Evolutionary conservation across 192 early-diverging fungal genomes (phyloP).

Genomic region (Geosiphon pyriformis): DNA sequence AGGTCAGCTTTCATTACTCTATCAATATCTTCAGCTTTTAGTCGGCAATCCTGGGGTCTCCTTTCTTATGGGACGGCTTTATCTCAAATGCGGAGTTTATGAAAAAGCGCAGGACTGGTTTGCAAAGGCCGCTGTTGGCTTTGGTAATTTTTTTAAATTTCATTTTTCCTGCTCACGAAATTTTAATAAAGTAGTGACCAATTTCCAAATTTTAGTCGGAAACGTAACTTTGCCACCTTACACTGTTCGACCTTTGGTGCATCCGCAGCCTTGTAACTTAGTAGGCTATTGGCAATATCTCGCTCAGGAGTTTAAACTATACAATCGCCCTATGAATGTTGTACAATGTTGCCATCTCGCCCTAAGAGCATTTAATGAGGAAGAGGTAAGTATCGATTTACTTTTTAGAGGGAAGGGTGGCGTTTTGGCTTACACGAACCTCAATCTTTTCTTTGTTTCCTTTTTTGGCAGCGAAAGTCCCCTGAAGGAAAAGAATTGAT

Average conservation of each 20-base stretch:
- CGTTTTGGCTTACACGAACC: too few species aligned
- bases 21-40: background rate
- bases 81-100: background rate
- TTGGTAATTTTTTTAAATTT: background rate
- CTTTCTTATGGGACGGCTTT: background rate
- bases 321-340: background rate
- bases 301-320: background rate
- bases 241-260: background rate
- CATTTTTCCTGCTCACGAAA: background rate
- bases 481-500: background rate
- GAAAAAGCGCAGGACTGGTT: background rate
- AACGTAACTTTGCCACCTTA: background rate
- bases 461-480: background rate
- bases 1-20: background rate
- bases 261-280: background rate
- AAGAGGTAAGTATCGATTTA: background rate
- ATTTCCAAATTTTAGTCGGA: slow-evolving; percentile 9
- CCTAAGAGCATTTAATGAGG: background rate
- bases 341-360: background rate
- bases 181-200: too few species aligned
- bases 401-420: too few species aligned
- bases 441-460: too few species aligned
- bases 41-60: background rate
- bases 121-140: background rate
- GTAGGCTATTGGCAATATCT: background rate